Evolutionary conservation across 768 basidiomycete genomes (phyloP).

Genomic region (Kwoniella heveanensis): DNA sequence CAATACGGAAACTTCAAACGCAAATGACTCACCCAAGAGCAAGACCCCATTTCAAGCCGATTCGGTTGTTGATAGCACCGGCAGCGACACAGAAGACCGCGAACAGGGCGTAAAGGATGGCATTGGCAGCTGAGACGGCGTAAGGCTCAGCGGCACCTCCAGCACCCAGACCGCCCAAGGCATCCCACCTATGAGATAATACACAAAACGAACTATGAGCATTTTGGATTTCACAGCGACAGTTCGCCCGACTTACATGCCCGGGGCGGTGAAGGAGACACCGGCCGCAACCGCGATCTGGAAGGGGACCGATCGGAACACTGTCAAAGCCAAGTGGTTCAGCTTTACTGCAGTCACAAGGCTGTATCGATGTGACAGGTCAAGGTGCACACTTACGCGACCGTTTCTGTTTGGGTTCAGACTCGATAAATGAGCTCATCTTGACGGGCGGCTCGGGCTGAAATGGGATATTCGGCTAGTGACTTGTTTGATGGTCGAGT

Average conservation of each 20-base stretch:
- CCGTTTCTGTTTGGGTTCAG: neutral
- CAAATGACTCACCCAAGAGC: constrained; percentile 34
- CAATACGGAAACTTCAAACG: too few relatives aligned
- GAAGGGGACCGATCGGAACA: constrained; percentile 31
- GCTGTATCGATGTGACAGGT: too few relatives aligned
- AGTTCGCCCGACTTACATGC: constrained; percentile 45
- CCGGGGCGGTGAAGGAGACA: constrained; percentile 41
- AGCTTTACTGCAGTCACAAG: too few relatives aligned
- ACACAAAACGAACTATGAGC: neutral
- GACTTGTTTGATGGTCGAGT: too few relatives aligned
- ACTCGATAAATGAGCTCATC: neutral
- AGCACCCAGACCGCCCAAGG: constrained; percentile 38
- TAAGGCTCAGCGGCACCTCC: constrained; percentile 40
- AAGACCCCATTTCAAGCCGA: constrained; percentile 40
- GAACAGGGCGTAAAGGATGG: constrained; percentile 35
- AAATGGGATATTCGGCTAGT: too few relatives aligned
- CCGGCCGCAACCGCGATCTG: constrained; percentile 26
- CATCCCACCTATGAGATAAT: constrained; percentile 39
- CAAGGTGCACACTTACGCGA: constrained; percentile 2
- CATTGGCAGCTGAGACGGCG: constrained; percentile 40
- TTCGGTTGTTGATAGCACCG: constrained; percentile 39
- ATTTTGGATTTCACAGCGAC: neutral
- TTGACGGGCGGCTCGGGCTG: neutral
- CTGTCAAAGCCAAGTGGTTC: constrained; percentile 4
- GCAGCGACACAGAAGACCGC: constrained; percentile 36